Percentiles rank a stretch among this genome's conserved stretches.
Evolutionary conservation across 129 eudicot species (phyloP).

Genomic region (Dittrichia graveolens): DNA sequence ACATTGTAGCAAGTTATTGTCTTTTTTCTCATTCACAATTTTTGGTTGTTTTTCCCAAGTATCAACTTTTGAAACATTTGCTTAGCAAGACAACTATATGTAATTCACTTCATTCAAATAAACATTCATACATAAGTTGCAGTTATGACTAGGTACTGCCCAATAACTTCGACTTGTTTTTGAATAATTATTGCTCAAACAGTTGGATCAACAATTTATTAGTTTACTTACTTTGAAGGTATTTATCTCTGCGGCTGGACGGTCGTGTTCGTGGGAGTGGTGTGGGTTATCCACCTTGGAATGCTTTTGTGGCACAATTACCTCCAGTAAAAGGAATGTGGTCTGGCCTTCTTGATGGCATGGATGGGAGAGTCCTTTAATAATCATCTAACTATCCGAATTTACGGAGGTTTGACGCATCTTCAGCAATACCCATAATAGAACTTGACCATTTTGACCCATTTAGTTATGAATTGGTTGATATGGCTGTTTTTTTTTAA

Average conservation of each 20-base stretch:
- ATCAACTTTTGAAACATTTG: background rate
- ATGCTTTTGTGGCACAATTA: conserved; percentile 90
- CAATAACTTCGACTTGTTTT: background rate
- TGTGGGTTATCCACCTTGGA: conserved; percentile 97
- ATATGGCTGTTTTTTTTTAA: background rate
- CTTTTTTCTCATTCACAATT: conserved; percentile 4
- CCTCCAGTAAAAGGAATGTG: conserved; percentile 95
- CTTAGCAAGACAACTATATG: background rate
- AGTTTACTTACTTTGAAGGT: conserved; percentile 43
- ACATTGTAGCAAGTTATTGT: conserved; percentile 7
- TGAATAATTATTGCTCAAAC: background rate
- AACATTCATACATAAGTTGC: conserved; percentile 2
- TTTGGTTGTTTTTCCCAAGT: conserved; percentile 3
- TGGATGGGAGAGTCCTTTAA: conserved; percentile 89
- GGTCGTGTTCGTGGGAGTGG: conserved; percentile 99
- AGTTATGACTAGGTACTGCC: conserved; percentile 3
- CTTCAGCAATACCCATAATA: conserved; percentile 2
- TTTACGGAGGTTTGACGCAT: conserved; percentile 41
- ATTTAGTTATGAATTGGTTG: background rate
- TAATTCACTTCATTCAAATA: background rate
- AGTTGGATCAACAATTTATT: conserved; percentile 5
- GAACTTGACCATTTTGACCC: background rate
- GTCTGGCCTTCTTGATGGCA: conserved; percentile 96
- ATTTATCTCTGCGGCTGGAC: conserved; percentile 72
- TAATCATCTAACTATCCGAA: conserved; percentile 2